Conservation (phyloP, 768 basidiomycete species). For the Suillus subluteus region DNA sequence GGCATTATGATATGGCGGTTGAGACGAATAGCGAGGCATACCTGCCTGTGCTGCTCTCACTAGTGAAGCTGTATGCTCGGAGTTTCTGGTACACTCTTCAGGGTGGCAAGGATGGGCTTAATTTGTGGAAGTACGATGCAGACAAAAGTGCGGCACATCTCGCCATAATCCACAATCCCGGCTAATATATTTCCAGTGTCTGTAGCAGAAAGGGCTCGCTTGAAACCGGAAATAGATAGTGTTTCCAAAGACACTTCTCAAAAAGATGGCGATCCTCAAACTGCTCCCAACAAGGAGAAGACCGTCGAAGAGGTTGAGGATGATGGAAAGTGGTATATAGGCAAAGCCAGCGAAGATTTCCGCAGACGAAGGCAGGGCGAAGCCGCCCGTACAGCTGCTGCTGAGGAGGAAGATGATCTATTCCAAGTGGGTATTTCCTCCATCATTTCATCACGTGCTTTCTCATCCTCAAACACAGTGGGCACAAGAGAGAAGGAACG, state of each 20-base stretch:
- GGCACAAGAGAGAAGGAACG: slow-evolving; percentile 74
- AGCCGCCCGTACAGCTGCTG: slow-evolving; percentile 29
- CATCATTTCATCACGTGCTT: neutral
- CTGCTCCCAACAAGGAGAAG: slow-evolving; percentile 20
- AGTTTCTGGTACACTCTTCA: slow-evolving; percentile 83
- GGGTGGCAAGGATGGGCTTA: slow-evolving; percentile 71
- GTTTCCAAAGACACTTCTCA: slow-evolving; percentile 16
- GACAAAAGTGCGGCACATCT: slow-evolving; percentile 36
- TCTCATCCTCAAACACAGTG: slow-evolving; percentile 49
- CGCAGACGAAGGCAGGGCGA: slow-evolving; percentile 54
- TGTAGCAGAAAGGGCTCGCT: slow-evolving; percentile 22
- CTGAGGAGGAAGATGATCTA: slow-evolving; percentile 73
- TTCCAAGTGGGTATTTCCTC: slow-evolving; percentile 56
- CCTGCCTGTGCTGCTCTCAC: slow-evolving; percentile 81
- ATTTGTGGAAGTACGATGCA: slow-evolving; percentile 64
- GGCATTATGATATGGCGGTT: slow-evolving; percentile 89
- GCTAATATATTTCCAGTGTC: slow-evolving; percentile 24
- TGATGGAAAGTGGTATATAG: slow-evolving; percentile 81
- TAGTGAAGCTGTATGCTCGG: slow-evolving; percentile 78
- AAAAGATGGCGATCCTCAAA: slow-evolving; percentile 12
- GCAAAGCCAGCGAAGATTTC: slow-evolving; percentile 82
- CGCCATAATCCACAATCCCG: neutral
- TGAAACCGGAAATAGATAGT: slow-evolving; percentile 31
- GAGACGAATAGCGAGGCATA: slow-evolving; percentile 91
- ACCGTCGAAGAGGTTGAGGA: slow-evolving; percentile 36